phyloP scores from a whole-genome alignment of 108 stramenopile genomes.

The Conticribra weissflogii region DNA sequence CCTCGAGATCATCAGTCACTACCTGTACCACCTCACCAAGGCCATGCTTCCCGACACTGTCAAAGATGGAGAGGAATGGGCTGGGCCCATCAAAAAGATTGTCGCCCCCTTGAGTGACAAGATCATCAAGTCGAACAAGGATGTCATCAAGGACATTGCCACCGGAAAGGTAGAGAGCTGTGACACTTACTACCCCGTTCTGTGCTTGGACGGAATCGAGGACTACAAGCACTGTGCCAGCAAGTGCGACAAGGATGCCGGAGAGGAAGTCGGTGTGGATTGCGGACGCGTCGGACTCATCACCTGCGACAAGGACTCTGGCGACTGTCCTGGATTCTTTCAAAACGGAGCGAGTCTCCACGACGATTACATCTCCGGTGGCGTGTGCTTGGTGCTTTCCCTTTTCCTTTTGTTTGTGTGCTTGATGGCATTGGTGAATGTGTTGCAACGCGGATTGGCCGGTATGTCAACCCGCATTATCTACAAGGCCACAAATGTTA shows the following conservation, averaged over 20 bases:
- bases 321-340: conserved; percentile 87
- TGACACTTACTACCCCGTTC: conserved; percentile 62
- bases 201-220: conserved; percentile 40
- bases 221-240: conserved; percentile 49
- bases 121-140: conserved; percentile 83
- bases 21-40: conserved; percentile 61
- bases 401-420: conserved; percentile 75
- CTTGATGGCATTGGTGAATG: conserved; percentile 77
- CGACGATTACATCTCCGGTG: conserved; percentile 75
- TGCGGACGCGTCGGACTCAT: conserved; percentile 60
- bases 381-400: conserved; percentile 71
- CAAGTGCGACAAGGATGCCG: conserved; percentile 10
- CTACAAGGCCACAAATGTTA: conserved; percentile 88
- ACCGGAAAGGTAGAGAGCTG: conserved; percentile 43
- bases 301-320: conserved; percentile 60
- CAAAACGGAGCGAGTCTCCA: conserved; percentile 58
- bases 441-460: conserved; percentile 76
- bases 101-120: conserved; percentile 67
- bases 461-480: conserved; percentile 81
- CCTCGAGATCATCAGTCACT: conserved; percentile 69
- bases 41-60: conserved; percentile 63
- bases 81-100: conserved; percentile 80
- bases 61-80: conserved; percentile 72
- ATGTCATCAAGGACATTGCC: conserved; percentile 73
- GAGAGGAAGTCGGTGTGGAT: conserved; percentile 1